Base-by-base conservation (phyloP, 2,329 filamentous ascomycete species). In the Penicillium sp. region DNA sequence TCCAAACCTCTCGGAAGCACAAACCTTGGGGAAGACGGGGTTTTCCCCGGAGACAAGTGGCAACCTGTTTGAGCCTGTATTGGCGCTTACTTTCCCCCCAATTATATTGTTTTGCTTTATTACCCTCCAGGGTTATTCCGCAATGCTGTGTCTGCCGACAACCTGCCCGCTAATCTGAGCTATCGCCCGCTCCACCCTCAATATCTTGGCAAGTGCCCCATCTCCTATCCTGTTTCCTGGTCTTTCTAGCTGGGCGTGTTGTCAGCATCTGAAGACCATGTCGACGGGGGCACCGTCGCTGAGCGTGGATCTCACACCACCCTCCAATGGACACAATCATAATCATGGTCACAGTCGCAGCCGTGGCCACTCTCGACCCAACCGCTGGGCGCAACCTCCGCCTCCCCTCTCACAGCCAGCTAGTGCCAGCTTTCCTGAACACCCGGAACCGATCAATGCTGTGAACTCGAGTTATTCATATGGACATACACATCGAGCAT, bases 301-400 rank as follows among this genome's bases (percentile, higher is more conserved):
- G 59, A 67, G 56, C 46, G 67, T 68, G 68, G 68, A 74, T 56
- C 62, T 66, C 48, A 61, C 67, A 52, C 62, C 68, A 48, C 59
- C 63, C 21, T 54, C 58, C 62, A 65, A 64, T 57, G 63, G 59
- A 55, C 65, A 74, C 56, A 64, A 62, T 31, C 68, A 68, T 56
- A 62, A 62, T 27, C 69, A 68, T 55, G 64, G 62, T 41, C 66
- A 62, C 41, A 58, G 64, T 58, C 69, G 68, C 38, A 62, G 70
- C 42, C 73, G 63, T 40, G 73, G 73, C 35, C 74, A 77, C 57
- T 69, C 68, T 56, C 71, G 74, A 54, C 73, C 71, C 40, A 62
- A 60, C 62, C 69, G 70, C 55, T 69, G 65, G 62, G 60, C 68
- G 40, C 70, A 70, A 54, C 64, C 64, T 33, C 64, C 71, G 31